Conservation (phyloP, 306 rosid genomes). For the Cucumis melo region DNA sequence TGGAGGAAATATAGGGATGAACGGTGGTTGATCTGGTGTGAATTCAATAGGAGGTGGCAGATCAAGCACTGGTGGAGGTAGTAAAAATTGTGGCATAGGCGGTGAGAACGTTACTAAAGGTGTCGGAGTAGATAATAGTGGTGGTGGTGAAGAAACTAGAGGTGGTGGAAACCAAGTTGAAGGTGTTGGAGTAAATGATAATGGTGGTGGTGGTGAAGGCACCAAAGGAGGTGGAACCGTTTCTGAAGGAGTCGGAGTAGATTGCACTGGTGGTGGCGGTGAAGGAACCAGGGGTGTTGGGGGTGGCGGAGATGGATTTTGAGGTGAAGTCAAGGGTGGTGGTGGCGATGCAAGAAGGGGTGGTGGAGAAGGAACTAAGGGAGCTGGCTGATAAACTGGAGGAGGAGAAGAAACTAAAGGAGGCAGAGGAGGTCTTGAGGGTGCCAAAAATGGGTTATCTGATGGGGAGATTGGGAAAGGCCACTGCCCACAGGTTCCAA, state of each 20-base stretch:
- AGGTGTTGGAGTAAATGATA: constrained; percentile 17
- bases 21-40: constrained; percentile 29
- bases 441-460: constrained; percentile 49
- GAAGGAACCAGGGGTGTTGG: constrained; percentile 32
- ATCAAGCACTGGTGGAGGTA: constrained; percentile 28
- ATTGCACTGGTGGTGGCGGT: constrained; percentile 24
- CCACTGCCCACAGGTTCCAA: constrained; percentile 59
- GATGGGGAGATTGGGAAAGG: constrained; percentile 55
- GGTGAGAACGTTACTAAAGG: constrained; percentile 25
- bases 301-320: constrained; percentile 13
- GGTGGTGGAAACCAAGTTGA: constrained; percentile 32
- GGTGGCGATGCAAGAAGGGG: not conserved
- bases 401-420: constrained; percentile 25
- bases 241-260: constrained; percentile 22
- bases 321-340: not conserved
- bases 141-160: constrained; percentile 27
- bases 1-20: constrained; percentile 37
- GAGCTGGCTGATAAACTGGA: constrained; percentile 9
- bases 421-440: constrained; percentile 24
- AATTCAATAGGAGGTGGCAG: constrained; percentile 21
- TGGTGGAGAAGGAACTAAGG: constrained; percentile 6
- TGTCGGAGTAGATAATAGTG: constrained; percentile 17
- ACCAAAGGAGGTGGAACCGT: constrained; percentile 29
- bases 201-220: constrained; percentile 25
- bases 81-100: constrained; percentile 19